phyloP scores from a whole-genome alignment of 129 eudicot species.

The Tanacetum coccineum region DNA sequence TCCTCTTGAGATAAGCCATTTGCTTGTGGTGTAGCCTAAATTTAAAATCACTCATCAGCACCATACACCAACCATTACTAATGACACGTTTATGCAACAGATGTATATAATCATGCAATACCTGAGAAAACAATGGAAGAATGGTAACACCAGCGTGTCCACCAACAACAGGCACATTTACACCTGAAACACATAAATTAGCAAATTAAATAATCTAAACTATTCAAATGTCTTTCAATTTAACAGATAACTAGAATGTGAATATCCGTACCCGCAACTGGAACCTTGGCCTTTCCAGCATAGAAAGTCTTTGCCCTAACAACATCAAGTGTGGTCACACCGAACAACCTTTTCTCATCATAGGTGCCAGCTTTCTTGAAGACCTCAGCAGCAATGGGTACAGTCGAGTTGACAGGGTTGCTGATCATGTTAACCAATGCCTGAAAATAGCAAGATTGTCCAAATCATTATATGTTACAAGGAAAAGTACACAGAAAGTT shows the following conservation, averaged over 20 bases:
- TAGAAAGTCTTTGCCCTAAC: constrained; percentile 97
- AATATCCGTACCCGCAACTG: constrained; percentile 65
- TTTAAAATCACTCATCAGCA: constrained; percentile 17
- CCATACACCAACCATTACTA: constrained; percentile 13
- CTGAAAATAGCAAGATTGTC: constrained; percentile 29
- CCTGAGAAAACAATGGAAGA: constrained; percentile 96
- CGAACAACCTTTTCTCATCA: constrained; percentile 79
- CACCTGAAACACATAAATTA: constrained; percentile 46
- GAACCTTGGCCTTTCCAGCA: constrained; percentile 87
- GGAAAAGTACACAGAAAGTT: neutral
- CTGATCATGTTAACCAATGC: constrained; percentile 96
- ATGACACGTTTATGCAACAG: neutral
- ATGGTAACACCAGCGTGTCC: constrained; percentile 99
- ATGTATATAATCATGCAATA: constrained; percentile 22
- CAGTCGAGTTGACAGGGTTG: constrained; percentile 98
- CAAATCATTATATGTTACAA: neutral
- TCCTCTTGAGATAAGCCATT: constrained; percentile 57
- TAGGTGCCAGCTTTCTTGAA: constrained; percentile 97
- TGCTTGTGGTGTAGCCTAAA: constrained; percentile 80
- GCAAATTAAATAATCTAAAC: neutral
- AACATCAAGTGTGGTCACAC: constrained; percentile 97
- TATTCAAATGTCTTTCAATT: neutral
- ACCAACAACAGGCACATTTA: constrained; percentile 95
- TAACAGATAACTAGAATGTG: neutral
- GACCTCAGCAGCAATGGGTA: constrained; percentile 97